Conservation (phyloP, 2,329 filamentous ascomycete species). For the Chrysosphaeria jannelii region DNA sequence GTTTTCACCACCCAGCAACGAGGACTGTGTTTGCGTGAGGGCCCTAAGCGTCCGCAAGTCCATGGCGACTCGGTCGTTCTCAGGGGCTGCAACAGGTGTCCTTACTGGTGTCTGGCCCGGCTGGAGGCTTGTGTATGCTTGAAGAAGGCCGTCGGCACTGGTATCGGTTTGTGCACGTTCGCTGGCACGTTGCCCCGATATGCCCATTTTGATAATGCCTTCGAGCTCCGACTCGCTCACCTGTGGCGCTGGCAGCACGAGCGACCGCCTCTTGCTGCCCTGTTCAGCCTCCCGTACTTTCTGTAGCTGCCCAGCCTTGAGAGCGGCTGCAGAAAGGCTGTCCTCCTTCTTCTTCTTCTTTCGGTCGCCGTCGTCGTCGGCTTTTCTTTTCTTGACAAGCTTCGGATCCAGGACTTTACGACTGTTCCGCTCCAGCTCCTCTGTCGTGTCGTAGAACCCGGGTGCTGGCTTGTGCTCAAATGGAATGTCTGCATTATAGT, state of each 20-base stretch:
- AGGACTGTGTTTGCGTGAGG: slow-evolving; percentile 79
- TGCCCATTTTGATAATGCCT: slow-evolving; percentile 96
- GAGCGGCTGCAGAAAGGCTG: slow-evolving; percentile 42
- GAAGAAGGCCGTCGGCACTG: slow-evolving; percentile 63
- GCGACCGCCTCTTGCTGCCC: slow-evolving; percentile 62
- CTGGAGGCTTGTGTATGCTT: slow-evolving; percentile 48
- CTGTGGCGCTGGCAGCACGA: slow-evolving; percentile 71
- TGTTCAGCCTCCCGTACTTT: slow-evolving; percentile 89
- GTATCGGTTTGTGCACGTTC: slow-evolving; percentile 46
- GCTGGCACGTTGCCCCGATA: slow-evolving; percentile 67
- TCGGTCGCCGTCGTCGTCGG: slow-evolving; percentile 12
- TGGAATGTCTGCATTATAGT: slow-evolving; percentile 96
- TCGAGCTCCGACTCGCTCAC: slow-evolving; percentile 81
- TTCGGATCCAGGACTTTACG: slow-evolving; percentile 68
- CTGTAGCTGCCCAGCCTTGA: slow-evolving; percentile 82
- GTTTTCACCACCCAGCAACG: slow-evolving; percentile 77
- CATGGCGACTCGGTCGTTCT: slow-evolving; percentile 88
- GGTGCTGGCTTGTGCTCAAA: slow-evolving; percentile 75
- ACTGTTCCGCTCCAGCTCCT: slow-evolving; percentile 60
- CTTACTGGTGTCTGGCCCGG: slow-evolving; percentile 32
- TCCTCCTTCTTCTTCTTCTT: slow-evolving; percentile 70
- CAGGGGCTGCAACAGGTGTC: slow-evolving; percentile 67
- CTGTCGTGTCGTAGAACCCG: slow-evolving; percentile 79
- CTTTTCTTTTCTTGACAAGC: slow-evolving; percentile 70
- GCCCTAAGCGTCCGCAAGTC: slow-evolving; percentile 85